Evolutionary conservation across 495 filamentous ascomycete genomes (phyloP), one percentile per base, ranked within the genome.

Genomic region (Peziza echinospora): DNA sequence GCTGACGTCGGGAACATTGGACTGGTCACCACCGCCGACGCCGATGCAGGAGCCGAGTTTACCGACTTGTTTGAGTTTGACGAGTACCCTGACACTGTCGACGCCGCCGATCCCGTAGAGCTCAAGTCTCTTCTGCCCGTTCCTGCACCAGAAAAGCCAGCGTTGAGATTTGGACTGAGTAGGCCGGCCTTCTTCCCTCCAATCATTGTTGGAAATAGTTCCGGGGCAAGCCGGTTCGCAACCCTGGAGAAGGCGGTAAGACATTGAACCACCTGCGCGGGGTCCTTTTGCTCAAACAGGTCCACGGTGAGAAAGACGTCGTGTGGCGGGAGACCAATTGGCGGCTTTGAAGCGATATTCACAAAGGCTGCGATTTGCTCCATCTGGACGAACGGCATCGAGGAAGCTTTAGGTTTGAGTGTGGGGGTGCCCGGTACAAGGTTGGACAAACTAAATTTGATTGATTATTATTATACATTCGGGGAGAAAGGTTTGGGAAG

Each of bases 351-450:
- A 64, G 84, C 84, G 43, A 84, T 82, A 53, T 75, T 76, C 42
- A 99, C 76, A 65, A 94, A 99, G 59, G 89, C 82, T 7, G 87
- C 91, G 57, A 99, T 93, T 55, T 99, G 96, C 60, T 99, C 89
- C 89, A 93, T 96, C 63, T 96, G 91, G 25, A 96, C 86, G 63
- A 97, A 97, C 2, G 89, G 89, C 85, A 94, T 96, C 68, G 63
- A 93, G 93, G 63, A 70, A 81, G 44, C 68, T 68, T 23, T 19
- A 57, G 71, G 67, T 59, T 71, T 76, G 61, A 92, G 75, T 34
- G 80, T 80, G 8, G 84, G 79, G 7, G 75, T 69, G 7, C 77
- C 78, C 45, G 86, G 66, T 41, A 73, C 82, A 46, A 85, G 69
- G 56, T 93, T 97, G 49, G 82, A 71, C 34, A 97, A 75, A 55